Evolutionary conservation across 805 yeast species (phyloP).

Genomic region (Metschnikowia borealis): DNA sequence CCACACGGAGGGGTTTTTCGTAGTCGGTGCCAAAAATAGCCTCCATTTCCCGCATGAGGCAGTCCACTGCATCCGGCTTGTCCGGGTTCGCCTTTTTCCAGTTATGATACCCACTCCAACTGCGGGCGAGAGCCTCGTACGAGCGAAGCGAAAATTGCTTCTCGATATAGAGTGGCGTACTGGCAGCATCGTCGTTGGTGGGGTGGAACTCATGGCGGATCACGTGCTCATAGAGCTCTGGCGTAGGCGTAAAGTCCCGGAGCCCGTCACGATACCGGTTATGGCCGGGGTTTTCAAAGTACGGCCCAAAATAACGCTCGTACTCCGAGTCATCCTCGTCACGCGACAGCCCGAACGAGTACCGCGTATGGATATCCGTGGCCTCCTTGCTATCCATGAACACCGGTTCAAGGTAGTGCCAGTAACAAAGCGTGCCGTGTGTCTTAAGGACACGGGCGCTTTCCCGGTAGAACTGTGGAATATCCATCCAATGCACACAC

Average conservation of each 20-base stretch:
- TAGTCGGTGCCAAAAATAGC: conserved; percentile 43
- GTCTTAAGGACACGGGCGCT: conserved; percentile 48
- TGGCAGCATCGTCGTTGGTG: conserved; percentile 16
- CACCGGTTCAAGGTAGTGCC: conserved; percentile 76
- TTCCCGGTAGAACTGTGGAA: conserved; percentile 47
- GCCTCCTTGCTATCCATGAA: conserved; percentile 52
- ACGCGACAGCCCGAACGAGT: conserved; percentile 38
- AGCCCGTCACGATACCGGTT: conserved; percentile 32
- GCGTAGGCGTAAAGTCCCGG: conserved; percentile 36
- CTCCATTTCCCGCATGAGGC: conserved; percentile 42
- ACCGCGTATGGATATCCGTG: conserved; percentile 49
- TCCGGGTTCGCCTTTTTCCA: conserved; percentile 33
- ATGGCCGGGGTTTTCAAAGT: conserved; percentile 48
- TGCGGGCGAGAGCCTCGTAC: conserved; percentile 27
- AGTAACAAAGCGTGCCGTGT: conserved; percentile 67
- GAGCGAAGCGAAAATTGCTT: conserved; percentile 18
- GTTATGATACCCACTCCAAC: conserved; percentile 39
- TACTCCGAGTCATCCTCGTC: conserved; percentile 16
- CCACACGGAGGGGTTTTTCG: conserved; percentile 39
- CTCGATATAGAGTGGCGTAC: conserved; percentile 22
- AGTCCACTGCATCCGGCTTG: conserved; percentile 46
- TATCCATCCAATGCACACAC: conserved; percentile 82
- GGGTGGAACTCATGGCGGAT: conserved; percentile 26
- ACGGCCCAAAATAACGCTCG: conserved; percentile 48
- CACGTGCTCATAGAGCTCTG: conserved; percentile 22